Conservation (phyloP, 2,329 filamentous ascomycete genomes). For the Aspergillus alliaceus region DNA sequence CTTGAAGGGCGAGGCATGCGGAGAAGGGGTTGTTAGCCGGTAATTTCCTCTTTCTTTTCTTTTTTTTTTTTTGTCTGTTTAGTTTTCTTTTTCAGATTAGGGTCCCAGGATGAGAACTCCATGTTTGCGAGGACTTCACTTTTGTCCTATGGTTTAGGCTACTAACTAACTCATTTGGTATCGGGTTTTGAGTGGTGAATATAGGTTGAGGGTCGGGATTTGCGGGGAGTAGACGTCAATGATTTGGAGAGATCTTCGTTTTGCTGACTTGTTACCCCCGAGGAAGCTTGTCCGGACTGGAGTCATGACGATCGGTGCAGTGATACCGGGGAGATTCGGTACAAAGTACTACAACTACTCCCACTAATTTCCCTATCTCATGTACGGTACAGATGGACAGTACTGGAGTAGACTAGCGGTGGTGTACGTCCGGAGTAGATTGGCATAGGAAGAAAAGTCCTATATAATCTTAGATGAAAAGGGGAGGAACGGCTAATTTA, state of each 20-base stretch:
- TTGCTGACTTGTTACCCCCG: neutral
- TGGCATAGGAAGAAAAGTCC: too few species aligned
- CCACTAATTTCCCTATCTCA: too few species aligned
- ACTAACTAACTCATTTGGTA: neutral
- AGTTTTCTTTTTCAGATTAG: neutral
- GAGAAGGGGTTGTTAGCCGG: neutral
- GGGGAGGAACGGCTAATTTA: too few species aligned
- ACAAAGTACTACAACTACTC: neutral
- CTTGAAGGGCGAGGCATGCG: neutral
- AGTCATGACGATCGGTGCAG: conserved; percentile 7
- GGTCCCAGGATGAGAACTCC: neutral
- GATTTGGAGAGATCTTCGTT: neutral
- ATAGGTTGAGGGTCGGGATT: neutral
- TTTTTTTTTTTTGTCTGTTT: neutral
- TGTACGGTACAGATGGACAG: too few species aligned
- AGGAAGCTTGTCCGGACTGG: too few species aligned
- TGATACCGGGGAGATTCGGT: conserved; percentile 2
- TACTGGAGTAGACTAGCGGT: too few species aligned
- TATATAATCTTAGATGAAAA: too few species aligned
- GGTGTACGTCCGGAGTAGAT: too few species aligned
- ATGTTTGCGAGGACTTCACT: neutral
- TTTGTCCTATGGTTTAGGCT: neutral
- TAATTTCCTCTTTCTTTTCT: neutral
- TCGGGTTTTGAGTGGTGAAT: neutral
- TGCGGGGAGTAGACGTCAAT: neutral